phyloP scores from a whole-genome alignment of 2,329 filamentous ascomycete species.

The Coniella lustricola region DNA sequence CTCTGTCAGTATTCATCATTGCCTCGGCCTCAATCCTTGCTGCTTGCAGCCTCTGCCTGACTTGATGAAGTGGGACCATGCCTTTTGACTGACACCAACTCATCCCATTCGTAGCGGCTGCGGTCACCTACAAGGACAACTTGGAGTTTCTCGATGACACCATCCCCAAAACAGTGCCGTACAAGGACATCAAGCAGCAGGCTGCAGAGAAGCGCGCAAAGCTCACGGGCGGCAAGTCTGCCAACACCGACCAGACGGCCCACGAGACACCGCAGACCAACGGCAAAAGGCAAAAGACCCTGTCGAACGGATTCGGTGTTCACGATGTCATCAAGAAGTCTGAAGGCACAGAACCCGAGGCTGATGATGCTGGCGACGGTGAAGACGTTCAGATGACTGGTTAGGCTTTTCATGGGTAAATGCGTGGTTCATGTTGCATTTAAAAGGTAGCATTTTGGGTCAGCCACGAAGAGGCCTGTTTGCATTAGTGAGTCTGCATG shows the following conservation, averaged over 20 bases:
- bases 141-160: slow-evolving; percentile 92
- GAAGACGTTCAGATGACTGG: slow-evolving; percentile 55
- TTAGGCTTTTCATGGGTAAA: neutral
- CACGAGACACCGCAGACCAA: slow-evolving; percentile 20
- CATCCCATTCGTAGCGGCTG: slow-evolving; percentile 55
- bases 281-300: slow-evolving; percentile 32
- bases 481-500: neutral
- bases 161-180: slow-evolving; percentile 78
- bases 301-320: slow-evolving; percentile 24
- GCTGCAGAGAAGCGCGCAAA: slow-evolving; percentile 43
- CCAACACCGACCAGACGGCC: slow-evolving; percentile 19
- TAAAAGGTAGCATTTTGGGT: too few species aligned
- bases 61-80: too few species aligned
- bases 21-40: too few species aligned
- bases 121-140: slow-evolving; percentile 82
- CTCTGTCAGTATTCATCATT: slow-evolving; percentile 50
- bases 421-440: too few species aligned
- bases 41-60: too few species aligned
- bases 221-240: slow-evolving; percentile 37
- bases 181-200: slow-evolving; percentile 67
- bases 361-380: slow-evolving; percentile 21
- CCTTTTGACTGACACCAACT: neutral
- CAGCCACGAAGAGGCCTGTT: too few species aligned
- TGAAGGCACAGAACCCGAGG: slow-evolving; percentile 31
- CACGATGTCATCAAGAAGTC: slow-evolving; percentile 19